Evolutionary conservation across 768 basidiomycete genomes (phyloP), one percentile per base, ranked within the genome.

Genomic region (Calocybe indica): DNA sequence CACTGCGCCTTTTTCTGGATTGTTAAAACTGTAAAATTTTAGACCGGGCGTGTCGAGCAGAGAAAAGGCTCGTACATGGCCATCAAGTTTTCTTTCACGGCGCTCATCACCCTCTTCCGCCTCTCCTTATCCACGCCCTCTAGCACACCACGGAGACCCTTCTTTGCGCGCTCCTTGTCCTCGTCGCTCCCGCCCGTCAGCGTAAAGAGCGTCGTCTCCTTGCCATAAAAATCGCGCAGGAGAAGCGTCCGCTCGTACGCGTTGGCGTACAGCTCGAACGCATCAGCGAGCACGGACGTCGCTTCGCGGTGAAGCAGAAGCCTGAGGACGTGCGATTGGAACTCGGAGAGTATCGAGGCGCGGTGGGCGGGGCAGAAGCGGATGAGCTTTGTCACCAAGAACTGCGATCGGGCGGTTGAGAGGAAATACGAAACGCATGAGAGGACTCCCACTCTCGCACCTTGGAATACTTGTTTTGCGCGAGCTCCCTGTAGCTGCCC

Each of bases 401-500:
- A 92, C 88, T 92, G 52, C 8, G 28, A 40, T 37, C 45, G 6
- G 34, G 15, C 13, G n/a, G 8, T 7, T 29, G 6, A 37, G 30
- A 36, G 5, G 40, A 12, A 46, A 38, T 7, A 10, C 32, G 15
- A n/a, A 12, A 31, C 2, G 28, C 8, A 30, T 31, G 8, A 43
- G 32, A 8, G 7, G 30, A 35, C 33, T 7, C 15, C 22, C 14
- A 6, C 35, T 10, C 30, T 57, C 71, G 43, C 49, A 87, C 91
- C 75, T 92, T 95, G 34, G 91, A 92, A 62, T 96, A 96, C 67
- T 87, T 92, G 58, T 81, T 88, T 64, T 90, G 86, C 35, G 84
- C 83, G 46, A 95, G 73, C 37, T 82, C 82, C 59, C 73, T 79
- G 59, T 83, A 95, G 47, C 75, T 74, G 1, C 92, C 92, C 60